Evolutionary conservation across 805 yeast species (phyloP).

Genomic region (Wickerhamomyces xylosicus): DNA sequence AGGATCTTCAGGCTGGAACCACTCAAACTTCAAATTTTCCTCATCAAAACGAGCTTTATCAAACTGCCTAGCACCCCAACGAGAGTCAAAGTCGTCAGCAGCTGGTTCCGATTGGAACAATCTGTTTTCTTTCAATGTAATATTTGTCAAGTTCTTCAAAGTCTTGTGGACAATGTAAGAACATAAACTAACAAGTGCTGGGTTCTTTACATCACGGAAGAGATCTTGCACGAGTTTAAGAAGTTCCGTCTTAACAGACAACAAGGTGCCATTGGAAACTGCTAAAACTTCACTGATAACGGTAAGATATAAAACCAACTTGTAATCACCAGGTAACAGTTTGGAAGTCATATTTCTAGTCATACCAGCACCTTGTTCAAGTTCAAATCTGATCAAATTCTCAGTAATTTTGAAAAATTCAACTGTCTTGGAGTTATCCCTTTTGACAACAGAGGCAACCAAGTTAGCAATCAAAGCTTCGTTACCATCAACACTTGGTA

Average conservation of each 20-base stretch:
- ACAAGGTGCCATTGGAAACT: constrained; percentile 46
- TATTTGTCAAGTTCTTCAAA: constrained; percentile 51
- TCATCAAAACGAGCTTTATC: constrained; percentile 36
- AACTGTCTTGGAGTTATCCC: constrained; percentile 27
- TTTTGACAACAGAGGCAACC: constrained; percentile 59
- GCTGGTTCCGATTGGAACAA: constrained; percentile 37
- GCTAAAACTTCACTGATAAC: constrained; percentile 63
- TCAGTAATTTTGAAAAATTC: constrained; percentile 19
- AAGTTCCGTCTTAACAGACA: constrained; percentile 35
- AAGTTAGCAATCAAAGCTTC: constrained; percentile 63
- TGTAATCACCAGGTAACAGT: constrained; percentile 67
- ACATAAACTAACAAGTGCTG: constrained; percentile 48
- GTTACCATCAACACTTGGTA: constrained; percentile 35
- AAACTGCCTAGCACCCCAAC: constrained; percentile 74
- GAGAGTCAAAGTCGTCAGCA: constrained; percentile 25
- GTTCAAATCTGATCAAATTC: constrained; percentile 50
- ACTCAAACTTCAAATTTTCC: constrained; percentile 45
- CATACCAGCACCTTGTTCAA: constrained; percentile 73
- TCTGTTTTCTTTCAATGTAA: constrained; percentile 46
- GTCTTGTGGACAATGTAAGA: constrained; percentile 60
- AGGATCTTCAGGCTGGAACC: constrained; percentile 60
- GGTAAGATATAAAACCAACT: constrained; percentile 59
- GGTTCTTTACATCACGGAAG: constrained; percentile 26
- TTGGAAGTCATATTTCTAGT: constrained; percentile 53
- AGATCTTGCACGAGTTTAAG: constrained; percentile 23